Base-by-base conservation (phyloP, 2,329 filamentous ascomycete genomes). In the Alternaria sp. region DNA sequence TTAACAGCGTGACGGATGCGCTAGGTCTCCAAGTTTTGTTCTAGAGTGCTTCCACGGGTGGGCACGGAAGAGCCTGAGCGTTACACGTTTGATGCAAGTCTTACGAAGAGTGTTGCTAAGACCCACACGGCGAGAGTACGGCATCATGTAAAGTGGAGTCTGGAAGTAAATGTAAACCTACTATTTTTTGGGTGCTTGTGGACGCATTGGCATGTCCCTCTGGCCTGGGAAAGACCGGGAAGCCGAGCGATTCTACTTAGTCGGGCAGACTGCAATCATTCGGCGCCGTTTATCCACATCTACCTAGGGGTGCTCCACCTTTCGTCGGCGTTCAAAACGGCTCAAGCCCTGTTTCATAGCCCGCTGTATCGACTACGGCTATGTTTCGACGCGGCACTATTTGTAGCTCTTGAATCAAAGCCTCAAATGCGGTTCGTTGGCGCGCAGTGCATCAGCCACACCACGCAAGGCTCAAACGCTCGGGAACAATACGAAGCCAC, bases 81-180 rank as follows among this genome's bases (percentile, higher is more conserved):
- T 5, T 23, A 24, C 29, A 21, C 33, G 29, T 36, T 5, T 48
- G 44, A 48, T 36, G 10, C 44, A 24, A 48, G 44, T 48, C 31
- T 48, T 31, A 48, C 10, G 29, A 36, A 48, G 44, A 36, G 44
- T 31, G 44, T 34, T 48, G 44, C 23, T 33, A 28, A 34, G 37
- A 17, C 28, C 37, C 21, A 45, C 29, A 37, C 51, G n/a, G 51
- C 55, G 29, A 58, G 42, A 42, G 21, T 34, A 42, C 51, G 51
- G 55, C 55, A 49, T 54, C 29, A 6, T 48, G 29, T 46, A 34
- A 48, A 48, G 44, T 48, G 44, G 44, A 48, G 29, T 40, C 21
- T 40, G 2, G 5, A 24, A 11, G 31, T 48, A 34, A 8, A 48
- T 36, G 44, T 17, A 33, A 36, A 48, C 21, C 26, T 48, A 34